Evolutionary conservation across 2,329 filamentous ascomycete genomes (phyloP).

Genomic region (Paracoccidioides brasiliensis): DNA sequence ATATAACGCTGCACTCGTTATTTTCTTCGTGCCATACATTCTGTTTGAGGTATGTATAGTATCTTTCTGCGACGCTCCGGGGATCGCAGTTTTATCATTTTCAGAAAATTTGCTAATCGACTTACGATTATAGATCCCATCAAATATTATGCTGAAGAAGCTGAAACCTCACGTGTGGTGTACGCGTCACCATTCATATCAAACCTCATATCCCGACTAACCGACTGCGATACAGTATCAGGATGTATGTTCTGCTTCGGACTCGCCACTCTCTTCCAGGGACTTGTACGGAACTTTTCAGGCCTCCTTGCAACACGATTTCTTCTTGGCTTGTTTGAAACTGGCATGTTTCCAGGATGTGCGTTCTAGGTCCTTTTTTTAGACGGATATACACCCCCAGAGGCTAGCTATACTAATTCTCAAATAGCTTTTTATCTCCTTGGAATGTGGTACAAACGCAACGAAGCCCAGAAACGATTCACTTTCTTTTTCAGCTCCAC

Average conservation of each 20-base stretch:
- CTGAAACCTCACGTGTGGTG: slow-evolving; percentile 55
- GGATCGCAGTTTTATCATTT: not conserved
- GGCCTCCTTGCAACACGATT: slow-evolving; percentile 70
- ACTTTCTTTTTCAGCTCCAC: slow-evolving; percentile 81
- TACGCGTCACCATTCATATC: slow-evolving; percentile 16
- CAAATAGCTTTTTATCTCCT: slow-evolving; percentile 47
- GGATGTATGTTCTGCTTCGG: slow-evolving; percentile 78
- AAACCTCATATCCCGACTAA: slow-evolving; percentile 1
- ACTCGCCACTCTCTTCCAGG: slow-evolving; percentile 60
- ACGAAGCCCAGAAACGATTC: slow-evolving; percentile 82
- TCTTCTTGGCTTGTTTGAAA: slow-evolving; percentile 68
- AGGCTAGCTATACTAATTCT: not conserved
- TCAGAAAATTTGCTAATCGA: not conserved
- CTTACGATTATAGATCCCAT: slow-evolving; percentile 48
- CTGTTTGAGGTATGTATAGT: slow-evolving; percentile 28
- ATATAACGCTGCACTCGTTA: slow-evolving; percentile 64
- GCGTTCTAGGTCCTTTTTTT: slow-evolving; percentile 21
- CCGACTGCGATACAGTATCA: slow-evolving; percentile 38
- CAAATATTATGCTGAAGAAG: slow-evolving; percentile 58
- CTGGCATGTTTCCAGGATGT: slow-evolving; percentile 58
- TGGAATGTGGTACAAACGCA: slow-evolving; percentile 71
- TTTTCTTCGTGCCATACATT: slow-evolving; percentile 72
- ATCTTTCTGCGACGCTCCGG: not conserved
- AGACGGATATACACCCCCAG: not conserved
- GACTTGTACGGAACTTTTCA: slow-evolving; percentile 61